These are phyloP conservation scores for Xylaria acuta DNA, from an alignment of 495 filamentous ascomycete genomes.

Conservation along the genomic window DNA sequence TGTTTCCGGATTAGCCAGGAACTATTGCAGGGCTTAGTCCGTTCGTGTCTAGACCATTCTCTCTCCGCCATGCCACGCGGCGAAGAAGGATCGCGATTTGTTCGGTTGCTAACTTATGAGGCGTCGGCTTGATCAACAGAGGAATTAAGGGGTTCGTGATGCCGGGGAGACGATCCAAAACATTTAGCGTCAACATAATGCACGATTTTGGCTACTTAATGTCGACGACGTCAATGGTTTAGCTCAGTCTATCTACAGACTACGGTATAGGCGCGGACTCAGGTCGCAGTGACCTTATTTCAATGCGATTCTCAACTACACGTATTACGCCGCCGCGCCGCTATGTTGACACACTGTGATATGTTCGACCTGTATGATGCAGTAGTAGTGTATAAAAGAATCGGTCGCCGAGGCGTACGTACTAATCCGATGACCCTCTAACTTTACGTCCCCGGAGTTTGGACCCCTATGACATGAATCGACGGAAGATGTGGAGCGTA, in stretches of 20 bases:
- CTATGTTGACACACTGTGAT: no score
- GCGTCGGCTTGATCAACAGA: background rate
- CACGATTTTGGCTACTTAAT: background rate
- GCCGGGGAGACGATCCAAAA: background rate
- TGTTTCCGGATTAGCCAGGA: background rate
- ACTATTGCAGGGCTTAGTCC: background rate
- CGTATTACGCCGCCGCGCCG: background rate
- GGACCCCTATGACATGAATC: background rate
- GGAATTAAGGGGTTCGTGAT: background rate
- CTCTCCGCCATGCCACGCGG: background rate
- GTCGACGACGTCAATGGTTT: background rate
- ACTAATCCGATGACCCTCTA: background rate
- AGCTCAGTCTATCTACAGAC: background rate
- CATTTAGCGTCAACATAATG: background rate
- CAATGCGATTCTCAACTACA: background rate
- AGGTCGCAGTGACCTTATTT: background rate
- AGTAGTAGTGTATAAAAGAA: background rate
- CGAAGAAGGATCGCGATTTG: background rate
- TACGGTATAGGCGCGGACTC: background rate
- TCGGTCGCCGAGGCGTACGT: background rate
- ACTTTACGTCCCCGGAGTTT: background rate
- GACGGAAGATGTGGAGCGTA: background rate
- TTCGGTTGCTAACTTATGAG: background rate
- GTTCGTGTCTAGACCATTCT: background rate
- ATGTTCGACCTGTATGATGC: background rate